Conservation (phyloP, 73 alveolate genomes). For the Tetrahymena thermophila region DNA sequence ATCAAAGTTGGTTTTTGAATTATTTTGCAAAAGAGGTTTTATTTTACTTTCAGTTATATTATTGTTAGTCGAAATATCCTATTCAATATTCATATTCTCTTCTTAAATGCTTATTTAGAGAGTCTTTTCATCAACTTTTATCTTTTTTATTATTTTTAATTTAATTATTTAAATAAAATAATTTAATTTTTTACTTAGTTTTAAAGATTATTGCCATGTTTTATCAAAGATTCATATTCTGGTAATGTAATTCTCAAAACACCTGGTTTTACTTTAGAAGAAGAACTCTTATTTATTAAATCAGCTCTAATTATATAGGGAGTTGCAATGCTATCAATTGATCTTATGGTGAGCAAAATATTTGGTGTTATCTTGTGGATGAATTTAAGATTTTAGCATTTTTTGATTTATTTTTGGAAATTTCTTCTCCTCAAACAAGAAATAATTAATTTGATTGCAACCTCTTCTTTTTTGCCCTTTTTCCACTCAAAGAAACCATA, state of each 20-base stretch:
- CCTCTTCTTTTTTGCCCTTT: neutral
- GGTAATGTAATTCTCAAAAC: neutral
- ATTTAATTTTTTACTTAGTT: neutral
- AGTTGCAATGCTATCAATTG: neutral
- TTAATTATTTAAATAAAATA: neutral
- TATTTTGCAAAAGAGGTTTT: neutral
- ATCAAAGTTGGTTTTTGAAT: neutral
- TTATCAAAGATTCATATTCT: neutral
- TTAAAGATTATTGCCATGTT: neutral
- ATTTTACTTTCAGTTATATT: neutral
- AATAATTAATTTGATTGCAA: neutral
- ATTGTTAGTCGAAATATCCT: neutral
- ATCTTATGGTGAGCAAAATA: neutral
- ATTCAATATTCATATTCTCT: neutral
- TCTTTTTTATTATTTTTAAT: neutral
- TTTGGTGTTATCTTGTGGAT: neutral
- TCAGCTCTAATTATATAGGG: neutral
- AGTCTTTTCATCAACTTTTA: neutral
- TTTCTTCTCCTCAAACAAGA: neutral
- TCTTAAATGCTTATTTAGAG: neutral
- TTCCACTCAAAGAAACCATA: neutral
- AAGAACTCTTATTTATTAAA: neutral
- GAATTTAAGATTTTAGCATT: neutral
- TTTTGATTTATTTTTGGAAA: neutral
- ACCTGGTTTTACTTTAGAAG: neutral